Conservation (phyloP, 495 filamentous ascomycete genomes). For the Xylaria telfairii region DNA sequence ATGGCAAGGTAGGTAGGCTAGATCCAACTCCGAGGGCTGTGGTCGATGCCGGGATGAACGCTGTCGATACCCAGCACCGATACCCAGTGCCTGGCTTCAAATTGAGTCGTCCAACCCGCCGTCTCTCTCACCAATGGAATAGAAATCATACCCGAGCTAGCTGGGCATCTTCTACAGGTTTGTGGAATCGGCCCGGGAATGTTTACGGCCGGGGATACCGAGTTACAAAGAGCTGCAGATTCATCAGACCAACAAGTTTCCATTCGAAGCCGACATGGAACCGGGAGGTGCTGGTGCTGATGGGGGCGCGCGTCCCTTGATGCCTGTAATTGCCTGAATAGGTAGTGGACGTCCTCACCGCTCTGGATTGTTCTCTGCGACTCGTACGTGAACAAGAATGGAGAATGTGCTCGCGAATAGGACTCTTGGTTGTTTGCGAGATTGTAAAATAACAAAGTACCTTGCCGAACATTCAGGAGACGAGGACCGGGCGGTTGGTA, state of each 20-base stretch:
- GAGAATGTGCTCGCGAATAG: background rate
- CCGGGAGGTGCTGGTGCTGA: background rate
- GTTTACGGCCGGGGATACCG: slow-evolving; percentile 7
- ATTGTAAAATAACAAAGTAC: too few species aligned
- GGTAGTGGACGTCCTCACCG: background rate
- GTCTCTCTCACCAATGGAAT: background rate
- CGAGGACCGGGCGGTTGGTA: too few species aligned
- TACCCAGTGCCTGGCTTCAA: background rate
- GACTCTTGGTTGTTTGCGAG: too few species aligned
- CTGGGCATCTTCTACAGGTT: background rate
- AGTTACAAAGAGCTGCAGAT: slow-evolving; percentile 11
- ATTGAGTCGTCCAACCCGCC: background rate
- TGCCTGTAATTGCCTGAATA: slow-evolving; percentile 11
- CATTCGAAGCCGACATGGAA: background rate
- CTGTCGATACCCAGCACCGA: background rate
- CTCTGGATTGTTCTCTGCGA: background rate
- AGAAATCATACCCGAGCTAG: background rate
- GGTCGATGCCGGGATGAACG: background rate
- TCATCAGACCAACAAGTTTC: slow-evolving; percentile 9
- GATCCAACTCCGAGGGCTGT: background rate
- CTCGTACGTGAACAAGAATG: background rate
- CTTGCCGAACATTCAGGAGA: too few species aligned
- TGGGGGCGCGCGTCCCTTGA: background rate
- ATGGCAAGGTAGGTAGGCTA: background rate
- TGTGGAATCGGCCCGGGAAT: slow-evolving; percentile 1